Percentiles rank a stretch among this genome's conserved stretches.
phyloP scores from a whole-genome alignment of 805 yeast genomes.

The Pichia cephalocereana region DNA sequence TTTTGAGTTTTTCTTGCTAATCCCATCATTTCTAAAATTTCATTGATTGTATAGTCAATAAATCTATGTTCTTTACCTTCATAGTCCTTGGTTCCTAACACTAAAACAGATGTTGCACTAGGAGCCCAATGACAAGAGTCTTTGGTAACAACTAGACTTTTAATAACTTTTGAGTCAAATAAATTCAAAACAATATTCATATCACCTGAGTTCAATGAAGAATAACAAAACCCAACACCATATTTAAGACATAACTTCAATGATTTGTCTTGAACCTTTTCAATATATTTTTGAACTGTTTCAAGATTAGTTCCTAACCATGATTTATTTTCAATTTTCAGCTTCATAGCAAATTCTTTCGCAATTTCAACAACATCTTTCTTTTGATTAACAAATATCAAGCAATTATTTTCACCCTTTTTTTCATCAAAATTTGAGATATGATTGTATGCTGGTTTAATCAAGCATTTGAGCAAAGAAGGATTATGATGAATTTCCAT shows the following conservation, averaged over 20 bases:
- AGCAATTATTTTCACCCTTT: constrained; percentile 25
- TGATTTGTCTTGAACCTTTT: constrained; percentile 37
- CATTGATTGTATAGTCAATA: constrained; percentile 58
- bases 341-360: constrained; percentile 29
- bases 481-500: constrained; percentile 40
- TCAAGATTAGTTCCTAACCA: constrained; percentile 33
- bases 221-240: constrained; percentile 61
- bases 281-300: constrained; percentile 32
- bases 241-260: constrained; percentile 34
- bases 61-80: constrained; percentile 70
- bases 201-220: constrained; percentile 50
- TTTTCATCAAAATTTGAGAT: constrained; percentile 26
- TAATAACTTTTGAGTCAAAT: constrained; percentile 39
- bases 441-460: constrained; percentile 39
- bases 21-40: constrained; percentile 58
- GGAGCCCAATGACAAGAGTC: constrained; percentile 48
- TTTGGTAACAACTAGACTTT: constrained; percentile 51
- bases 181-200: constrained; percentile 44
- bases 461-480: constrained; percentile 42
- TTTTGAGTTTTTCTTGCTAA: constrained; percentile 24
- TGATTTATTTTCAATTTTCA: constrained; percentile 26
- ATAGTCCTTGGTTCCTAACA: constrained; percentile 61
- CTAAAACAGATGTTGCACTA: constrained; percentile 42
- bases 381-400: constrained; percentile 53
- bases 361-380: constrained; percentile 46